Evolutionary conservation across 352 stramenopile genomes (phyloP), one percentile per base, ranked within the genome.

Genomic region (Globisporangium irregulare): DNA sequence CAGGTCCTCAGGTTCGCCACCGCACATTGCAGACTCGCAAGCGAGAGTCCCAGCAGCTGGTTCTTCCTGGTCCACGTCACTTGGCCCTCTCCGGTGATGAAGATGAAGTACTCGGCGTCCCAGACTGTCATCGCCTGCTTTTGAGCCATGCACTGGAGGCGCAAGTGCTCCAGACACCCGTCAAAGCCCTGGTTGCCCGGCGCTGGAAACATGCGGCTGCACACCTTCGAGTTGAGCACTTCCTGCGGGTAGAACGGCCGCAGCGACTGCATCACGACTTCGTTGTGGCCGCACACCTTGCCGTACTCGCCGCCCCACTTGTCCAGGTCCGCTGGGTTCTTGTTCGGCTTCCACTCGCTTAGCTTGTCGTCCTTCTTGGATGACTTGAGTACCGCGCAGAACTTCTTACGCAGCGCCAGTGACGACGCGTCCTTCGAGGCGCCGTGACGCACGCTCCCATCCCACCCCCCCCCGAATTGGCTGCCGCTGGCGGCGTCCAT

Each of bases 221-320:
- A 97, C 18, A 95, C 80, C 51, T 89, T 84, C 24, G 91, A 95
- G 72, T 97, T 97, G 29, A 96, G 63, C 36, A 97, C 89, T 70
- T 94, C 84, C 67, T 96, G 84, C 3, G 90, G 90, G 60, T 86
- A 94, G 68, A 97, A 96, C 36, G 89, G 86, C 25, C 90, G 83
- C 67, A 97, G 54, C 10, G 82, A 68, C 36, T 97, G 86, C 80
- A 97, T 82, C 32, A 95, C 89, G 15, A 97, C 87, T 75, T 97
- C 91, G 75, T 97, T 97, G 75, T 97, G 91, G 14, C 82, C 88
- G 62, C 91, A 97, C 6, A 77, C 78, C 59, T 97, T 97, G 57
- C 91, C 91, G 58, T 82, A 97, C 29, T 64, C 74, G 27, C 91
- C 91, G 51, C 91, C 91, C 91, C 91, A 97, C 56, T 81, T 77